Conservation (phyloP, 1,284 basidiomycete genomes). For the Meira miltonrushii region DNA sequence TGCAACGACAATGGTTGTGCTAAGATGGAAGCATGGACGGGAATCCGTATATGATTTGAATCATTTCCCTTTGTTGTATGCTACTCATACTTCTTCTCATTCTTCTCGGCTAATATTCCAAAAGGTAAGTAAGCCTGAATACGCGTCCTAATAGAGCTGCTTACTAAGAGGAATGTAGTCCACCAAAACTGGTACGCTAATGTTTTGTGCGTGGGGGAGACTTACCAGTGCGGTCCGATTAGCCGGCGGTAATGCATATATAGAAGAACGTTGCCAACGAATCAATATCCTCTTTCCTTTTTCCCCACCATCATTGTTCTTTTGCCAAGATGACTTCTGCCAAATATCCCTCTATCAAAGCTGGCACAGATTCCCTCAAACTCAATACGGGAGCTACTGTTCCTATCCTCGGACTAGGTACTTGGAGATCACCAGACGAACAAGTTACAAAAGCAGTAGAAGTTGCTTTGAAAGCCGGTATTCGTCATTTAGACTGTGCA, state of each 20-base stretch:
- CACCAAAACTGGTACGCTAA: too few species aligned
- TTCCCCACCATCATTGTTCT: not conserved
- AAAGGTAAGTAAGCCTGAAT: too few species aligned
- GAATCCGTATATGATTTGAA: too few species aligned
- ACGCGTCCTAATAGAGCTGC: too few species aligned
- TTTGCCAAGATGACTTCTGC: constrained; percentile 1
- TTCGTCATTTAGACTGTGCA: constrained; percentile 19
- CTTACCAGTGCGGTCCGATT: too few species aligned
- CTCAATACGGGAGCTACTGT: constrained; percentile 52
- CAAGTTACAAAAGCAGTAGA: constrained; percentile 58
- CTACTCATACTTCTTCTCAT: too few species aligned
- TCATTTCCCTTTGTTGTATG: too few species aligned
- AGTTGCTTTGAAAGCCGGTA: constrained; percentile 28
- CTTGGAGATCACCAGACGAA: constrained; percentile 30
- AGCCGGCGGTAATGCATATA: not conserved
- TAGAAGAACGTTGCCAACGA: not conserved
- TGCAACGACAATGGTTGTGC: too few species aligned
- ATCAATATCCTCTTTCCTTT: not conserved
- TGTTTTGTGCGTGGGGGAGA: too few species aligned
- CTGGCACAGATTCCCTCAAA: constrained; percentile 38
- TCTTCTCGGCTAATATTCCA: too few species aligned
- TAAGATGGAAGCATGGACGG: too few species aligned
- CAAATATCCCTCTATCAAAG: constrained; percentile 23
- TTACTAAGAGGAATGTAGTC: too few species aligned
- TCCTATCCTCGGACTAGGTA: constrained; percentile 40